These are phyloP conservation scores for Penicillium tannophilum DNA, from an alignment of 495 filamentous ascomycete species.

Conservation along the genomic window DNA sequence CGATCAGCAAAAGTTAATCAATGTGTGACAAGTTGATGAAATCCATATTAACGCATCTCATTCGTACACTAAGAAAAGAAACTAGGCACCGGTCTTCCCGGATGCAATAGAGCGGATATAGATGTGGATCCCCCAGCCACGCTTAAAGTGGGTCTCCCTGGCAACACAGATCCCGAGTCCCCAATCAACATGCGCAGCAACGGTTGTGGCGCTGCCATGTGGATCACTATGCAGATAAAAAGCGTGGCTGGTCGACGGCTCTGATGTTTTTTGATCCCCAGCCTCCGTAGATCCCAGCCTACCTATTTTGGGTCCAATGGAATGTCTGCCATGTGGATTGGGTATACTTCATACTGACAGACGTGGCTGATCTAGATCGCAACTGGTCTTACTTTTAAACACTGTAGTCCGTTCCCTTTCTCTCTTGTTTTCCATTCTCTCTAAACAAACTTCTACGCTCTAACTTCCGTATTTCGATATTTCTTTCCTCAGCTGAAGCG, in stretches of 20 bases:
- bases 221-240: constrained; percentile 5
- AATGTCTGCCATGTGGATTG: constrained; percentile 12
- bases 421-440: constrained; percentile 7
- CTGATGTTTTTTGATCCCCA: constrained; percentile 19
- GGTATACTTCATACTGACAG: constrained; percentile 17
- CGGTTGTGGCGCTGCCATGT: constrained; percentile 18
- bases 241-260: constrained; percentile 19
- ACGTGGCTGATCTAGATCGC: constrained; percentile 11
- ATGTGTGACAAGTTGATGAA: constrained; percentile 13
- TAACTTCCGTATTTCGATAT: background rate
- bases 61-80: constrained; percentile 28
- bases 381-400: constrained; percentile 23
- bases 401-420: constrained; percentile 6
- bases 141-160: constrained; percentile 7
- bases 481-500: background rate
- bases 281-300: constrained; percentile 34
- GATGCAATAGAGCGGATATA: background rate
- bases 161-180: constrained; percentile 2
- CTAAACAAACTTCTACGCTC: constrained; percentile 1
- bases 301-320: constrained; percentile 26
- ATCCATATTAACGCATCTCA: background rate
- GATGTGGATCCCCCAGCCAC: constrained; percentile 32
- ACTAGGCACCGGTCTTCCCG: constrained; percentile 24
- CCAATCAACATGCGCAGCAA: constrained; percentile 6
- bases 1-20: constrained; percentile 13